Base-by-base conservation (phyloP, 331 rosid genomes). In the Cydonia oblonga region DNA sequence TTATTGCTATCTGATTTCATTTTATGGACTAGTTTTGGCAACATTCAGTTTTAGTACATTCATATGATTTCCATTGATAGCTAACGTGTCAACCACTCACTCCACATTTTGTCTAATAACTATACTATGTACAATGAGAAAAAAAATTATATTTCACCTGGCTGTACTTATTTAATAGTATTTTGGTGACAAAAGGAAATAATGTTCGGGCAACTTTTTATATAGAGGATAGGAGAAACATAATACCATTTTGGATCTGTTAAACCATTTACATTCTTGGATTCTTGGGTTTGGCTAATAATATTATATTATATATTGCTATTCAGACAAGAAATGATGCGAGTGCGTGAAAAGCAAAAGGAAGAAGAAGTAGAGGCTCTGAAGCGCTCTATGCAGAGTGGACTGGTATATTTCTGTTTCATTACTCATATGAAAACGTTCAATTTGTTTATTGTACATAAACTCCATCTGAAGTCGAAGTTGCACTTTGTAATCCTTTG, bases 361-460 rank as follows among this genome's bases (percentile, higher is more conserved):
- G 98, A 91, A 80, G 92, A 85, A 79, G 85, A 93, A 84, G 96
- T 93, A 60, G 79, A 82, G 58, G 82, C 86, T 38, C 77, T 93
- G 76, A 91, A 86, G 85, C 86, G 61, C 64, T 83, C 90, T 22
- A 93, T 93, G 98, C 86, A 93, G 84, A 84, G 91, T 79, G 98
- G 98, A 89, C 84, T 93, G 98, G 98, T 93, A 60, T 51, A 91
- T 78, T 63, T 75, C 65, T 72, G 20, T 67, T 52, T 23, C 70
- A 60, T 71, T 23, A 20, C 33, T 66, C 66, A 60, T 30, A 29
- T 59, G 64, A n/a, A 14, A 58, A 24, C 35, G 52, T 71, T 64
- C 13, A 22, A 10, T 52, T 68, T 56, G 58, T 52, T 6, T 72
- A 52, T 20, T 3, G 7, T 5, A 28, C 5, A 22, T 59, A 59